These are phyloP conservation scores for Candida wancherniae DNA, from an alignment of 805 yeast genomes.

Conservation along the genomic window DNA sequence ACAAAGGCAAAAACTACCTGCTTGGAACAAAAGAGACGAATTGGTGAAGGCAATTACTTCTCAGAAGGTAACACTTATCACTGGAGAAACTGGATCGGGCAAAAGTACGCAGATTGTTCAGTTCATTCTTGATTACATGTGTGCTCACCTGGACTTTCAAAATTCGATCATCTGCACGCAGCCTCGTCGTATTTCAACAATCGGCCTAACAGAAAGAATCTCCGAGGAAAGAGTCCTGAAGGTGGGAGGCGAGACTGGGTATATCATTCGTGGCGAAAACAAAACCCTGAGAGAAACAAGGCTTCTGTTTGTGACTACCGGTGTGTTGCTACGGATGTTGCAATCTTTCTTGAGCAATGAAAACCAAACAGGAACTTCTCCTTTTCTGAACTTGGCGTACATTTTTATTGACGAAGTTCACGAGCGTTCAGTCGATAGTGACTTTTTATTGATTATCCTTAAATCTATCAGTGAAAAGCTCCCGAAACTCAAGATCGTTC, in stretches of 20 bases:
- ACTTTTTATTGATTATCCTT: conserved; percentile 72
- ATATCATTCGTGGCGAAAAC: conserved; percentile 85
- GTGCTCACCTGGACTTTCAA: conserved; percentile 42
- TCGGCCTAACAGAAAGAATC: conserved; percentile 90
- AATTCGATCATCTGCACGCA: conserved; percentile 81
- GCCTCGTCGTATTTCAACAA: conserved; percentile 93
- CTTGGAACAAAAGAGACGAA: conserved; percentile 64
- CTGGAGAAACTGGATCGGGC: conserved; percentile 98
- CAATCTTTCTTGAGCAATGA: conserved; percentile 45
- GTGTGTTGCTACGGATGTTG: conserved; percentile 81
- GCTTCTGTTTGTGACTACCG: conserved; percentile 86
- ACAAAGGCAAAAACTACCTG: conserved; percentile 64
- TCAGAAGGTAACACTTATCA: conserved; percentile 67
- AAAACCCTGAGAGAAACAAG: conserved; percentile 58
- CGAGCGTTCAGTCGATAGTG: conserved; percentile 89
- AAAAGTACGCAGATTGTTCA: conserved; percentile 94
- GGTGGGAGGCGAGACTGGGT: conserved; percentile 80
- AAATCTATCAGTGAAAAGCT: conserved; percentile 52
- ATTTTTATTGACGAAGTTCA: conserved; percentile 95
- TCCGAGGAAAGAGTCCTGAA: conserved; percentile 69
- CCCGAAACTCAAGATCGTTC: conserved; percentile 58
- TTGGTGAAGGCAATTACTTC: conserved; percentile 52
- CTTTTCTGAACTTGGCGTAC: conserved; percentile 55
- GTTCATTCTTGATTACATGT: conserved; percentile 69
- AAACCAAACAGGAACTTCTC: conserved; percentile 17